Percentiles rank a stretch among this genome's conserved stretches.
Conservation (phyloP, 306 rosid genomes). For the Quercus cerris region DNA sequence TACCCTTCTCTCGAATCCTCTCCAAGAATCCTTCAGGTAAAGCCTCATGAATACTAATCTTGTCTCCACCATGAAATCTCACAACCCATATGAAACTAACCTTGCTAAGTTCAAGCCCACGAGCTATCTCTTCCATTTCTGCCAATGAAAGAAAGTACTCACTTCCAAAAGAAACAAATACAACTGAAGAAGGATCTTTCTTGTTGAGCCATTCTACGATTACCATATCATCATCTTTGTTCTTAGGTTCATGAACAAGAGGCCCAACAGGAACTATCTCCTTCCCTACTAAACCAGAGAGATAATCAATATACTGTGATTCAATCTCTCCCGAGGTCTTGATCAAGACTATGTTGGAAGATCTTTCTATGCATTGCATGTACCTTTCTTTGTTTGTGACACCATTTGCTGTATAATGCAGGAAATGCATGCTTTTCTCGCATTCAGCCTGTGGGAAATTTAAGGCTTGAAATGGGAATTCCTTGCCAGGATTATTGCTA, state of each 20-base stretch:
- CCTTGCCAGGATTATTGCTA: background rate
- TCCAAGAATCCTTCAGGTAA: conserved; percentile 19
- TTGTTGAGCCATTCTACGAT: conserved; percentile 17
- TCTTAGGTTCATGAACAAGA: conserved; percentile 1
- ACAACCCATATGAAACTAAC: conserved; percentile 26
- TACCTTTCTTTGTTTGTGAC: background rate
- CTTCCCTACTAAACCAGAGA: background rate
- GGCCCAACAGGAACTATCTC: conserved; percentile 18
- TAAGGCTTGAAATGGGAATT: conserved; percentile 3
- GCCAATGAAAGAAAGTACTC: conserved; percentile 20
- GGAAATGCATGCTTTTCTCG: background rate
- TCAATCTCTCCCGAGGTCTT: conserved; percentile 14
- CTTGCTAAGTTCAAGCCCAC: conserved; percentile 18
- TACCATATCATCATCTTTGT: background rate
- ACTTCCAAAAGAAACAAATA: conserved; percentile 27
- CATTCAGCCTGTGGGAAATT: background rate
- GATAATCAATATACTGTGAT: conserved; percentile 15
- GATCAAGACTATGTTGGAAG: background rate
- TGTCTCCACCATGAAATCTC: conserved; percentile 7
- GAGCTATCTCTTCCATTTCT: conserved; percentile 19
- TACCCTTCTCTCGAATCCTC: conserved; percentile 4
- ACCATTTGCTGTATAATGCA: background rate
- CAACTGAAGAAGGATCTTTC: conserved; percentile 5
- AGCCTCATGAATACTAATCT: background rate
- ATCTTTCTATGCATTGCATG: background rate